Percentiles rank a stretch among this genome's conserved stretches.
Evolutionary conservation across 2,329 filamentous ascomycete genomes (phyloP).

Genomic region (Aureobasidium sp.): DNA sequence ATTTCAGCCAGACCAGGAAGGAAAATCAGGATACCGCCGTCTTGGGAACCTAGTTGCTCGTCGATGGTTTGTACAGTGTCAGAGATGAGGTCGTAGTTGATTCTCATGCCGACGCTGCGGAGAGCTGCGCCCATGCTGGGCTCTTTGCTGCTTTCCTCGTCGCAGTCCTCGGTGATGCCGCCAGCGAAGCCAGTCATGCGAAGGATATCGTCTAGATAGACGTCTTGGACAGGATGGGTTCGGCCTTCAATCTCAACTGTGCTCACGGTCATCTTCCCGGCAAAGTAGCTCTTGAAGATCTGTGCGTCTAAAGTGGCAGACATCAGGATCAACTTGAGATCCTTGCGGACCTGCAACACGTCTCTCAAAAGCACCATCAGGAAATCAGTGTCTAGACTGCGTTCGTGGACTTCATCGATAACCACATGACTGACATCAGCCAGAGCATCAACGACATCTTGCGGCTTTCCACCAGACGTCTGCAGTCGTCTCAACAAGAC

Average conservation of each 20-base stretch:
- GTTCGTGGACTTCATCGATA: constrained; percentile 93
- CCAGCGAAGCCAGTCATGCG: constrained; percentile 62
- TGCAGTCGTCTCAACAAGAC: constrained; percentile 86
- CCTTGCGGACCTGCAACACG: constrained; percentile 62
- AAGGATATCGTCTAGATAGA: constrained; percentile 81
- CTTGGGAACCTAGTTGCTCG: constrained; percentile 58
- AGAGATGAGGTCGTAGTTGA: constrained; percentile 83
- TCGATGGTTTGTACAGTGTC: constrained; percentile 78
- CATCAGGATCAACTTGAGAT: constrained; percentile 90
- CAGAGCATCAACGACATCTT: constrained; percentile 71
- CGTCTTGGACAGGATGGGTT: constrained; percentile 83
- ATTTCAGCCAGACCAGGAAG: constrained; percentile 89
- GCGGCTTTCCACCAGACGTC: constrained; percentile 69
- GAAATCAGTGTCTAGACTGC: constrained; percentile 91
- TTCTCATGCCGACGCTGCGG: constrained; percentile 54
- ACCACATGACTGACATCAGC: constrained; percentile 90
- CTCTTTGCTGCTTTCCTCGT: constrained; percentile 41
- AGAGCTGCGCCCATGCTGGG: constrained; percentile 32
- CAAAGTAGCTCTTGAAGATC: constrained; percentile 79
- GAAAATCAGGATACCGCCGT: constrained; percentile 91
- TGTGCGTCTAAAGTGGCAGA: constrained; percentile 87
- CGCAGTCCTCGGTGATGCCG: constrained; percentile 30
- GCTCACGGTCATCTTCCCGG: constrained; percentile 48
- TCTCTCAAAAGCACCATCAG: constrained; percentile 78
- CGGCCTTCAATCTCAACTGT: constrained; percentile 79